Evolutionary conservation across 176 grass and related monocot genomes (phyloP).

Genomic region (Oropetium thomaeum): DNA sequence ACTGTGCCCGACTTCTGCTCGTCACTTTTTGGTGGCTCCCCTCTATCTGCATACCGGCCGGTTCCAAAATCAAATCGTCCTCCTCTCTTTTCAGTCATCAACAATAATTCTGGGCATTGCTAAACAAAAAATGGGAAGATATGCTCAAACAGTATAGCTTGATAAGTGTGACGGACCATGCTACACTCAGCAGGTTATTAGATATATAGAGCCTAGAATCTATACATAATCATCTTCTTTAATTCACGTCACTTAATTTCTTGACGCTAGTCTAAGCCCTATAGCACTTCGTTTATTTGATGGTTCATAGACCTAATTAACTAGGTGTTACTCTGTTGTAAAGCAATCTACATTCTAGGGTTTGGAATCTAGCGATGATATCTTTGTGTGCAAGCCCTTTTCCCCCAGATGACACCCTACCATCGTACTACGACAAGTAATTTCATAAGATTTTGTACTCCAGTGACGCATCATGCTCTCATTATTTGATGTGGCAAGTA

Average conservation of each 20-base stretch:
- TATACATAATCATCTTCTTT: background rate
- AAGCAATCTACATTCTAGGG: background rate
- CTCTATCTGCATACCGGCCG: background rate
- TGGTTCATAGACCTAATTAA: background rate
- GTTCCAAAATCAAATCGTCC: background rate
- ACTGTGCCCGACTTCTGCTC: background rate
- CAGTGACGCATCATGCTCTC: background rate
- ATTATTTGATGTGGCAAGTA: background rate
- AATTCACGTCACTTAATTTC: background rate
- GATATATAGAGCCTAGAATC: background rate
- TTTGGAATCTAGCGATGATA: background rate
- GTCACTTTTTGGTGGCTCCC: background rate
- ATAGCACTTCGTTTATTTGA: background rate
- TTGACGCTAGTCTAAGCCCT: background rate
- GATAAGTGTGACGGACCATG: no score
- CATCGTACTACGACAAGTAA: background rate
- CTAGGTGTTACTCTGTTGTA: background rate
- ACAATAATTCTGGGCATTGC: background rate
- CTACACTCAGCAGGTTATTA: background rate
- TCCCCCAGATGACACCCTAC: no score
- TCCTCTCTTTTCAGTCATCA: background rate
- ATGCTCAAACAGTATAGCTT: background rate
- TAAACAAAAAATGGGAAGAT: constrained; percentile 10
- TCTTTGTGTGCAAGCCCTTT: background rate
- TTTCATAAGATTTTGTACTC: background rate